Percentiles rank a stretch among this genome's conserved stretches.
Conservation (phyloP, 2,329 filamentous ascomycete species). For the Metarhizium anisopliae region DNA sequence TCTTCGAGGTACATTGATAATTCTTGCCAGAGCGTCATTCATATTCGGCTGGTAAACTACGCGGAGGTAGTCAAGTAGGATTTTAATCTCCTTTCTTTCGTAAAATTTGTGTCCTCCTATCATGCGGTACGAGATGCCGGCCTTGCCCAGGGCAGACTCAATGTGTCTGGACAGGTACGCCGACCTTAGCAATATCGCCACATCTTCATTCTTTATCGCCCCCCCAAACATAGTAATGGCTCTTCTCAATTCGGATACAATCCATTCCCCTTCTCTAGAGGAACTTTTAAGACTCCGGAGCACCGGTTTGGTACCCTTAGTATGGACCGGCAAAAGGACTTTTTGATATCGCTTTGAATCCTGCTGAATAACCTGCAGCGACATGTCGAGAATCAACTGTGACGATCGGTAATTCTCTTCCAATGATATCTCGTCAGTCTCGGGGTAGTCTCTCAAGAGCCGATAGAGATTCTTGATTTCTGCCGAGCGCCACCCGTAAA, state of each 20-base stretch:
- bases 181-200: conserved; percentile 81
- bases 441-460: conserved; percentile 66
- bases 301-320: conserved; percentile 69
- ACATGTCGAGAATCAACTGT: conserved; percentile 69
- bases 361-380: conserved; percentile 83
- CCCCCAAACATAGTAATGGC: conserved; percentile 61
- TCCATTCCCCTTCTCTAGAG: conserved; percentile 74
- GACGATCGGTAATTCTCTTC: conserved; percentile 95
- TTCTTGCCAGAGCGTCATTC: conserved; percentile 73
- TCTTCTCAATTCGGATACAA: conserved; percentile 74
- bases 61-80: conserved; percentile 78
- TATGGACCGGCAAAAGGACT: conserved; percentile 69
- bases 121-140: conserved; percentile 84
- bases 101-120: conserved; percentile 86
- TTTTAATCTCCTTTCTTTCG: conserved; percentile 81
- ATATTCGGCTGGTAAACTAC: conserved; percentile 78
- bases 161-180: conserved; percentile 77
- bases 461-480: conserved; percentile 81
- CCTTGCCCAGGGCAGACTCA: conserved; percentile 70
- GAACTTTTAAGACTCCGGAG: conserved; percentile 65
- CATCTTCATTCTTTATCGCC: conserved; percentile 65
- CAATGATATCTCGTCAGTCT: conserved; percentile 73
- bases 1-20: conserved; percentile 77
- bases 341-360: conserved; percentile 76
- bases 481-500: conserved; percentile 90